Percentiles rank a stretch among this genome's conserved stretches.
These are phyloP conservation scores for Ascosphaera pollenicola DNA, from an alignment of 2,329 filamentous ascomycete species.

Conservation along the genomic window DNA sequence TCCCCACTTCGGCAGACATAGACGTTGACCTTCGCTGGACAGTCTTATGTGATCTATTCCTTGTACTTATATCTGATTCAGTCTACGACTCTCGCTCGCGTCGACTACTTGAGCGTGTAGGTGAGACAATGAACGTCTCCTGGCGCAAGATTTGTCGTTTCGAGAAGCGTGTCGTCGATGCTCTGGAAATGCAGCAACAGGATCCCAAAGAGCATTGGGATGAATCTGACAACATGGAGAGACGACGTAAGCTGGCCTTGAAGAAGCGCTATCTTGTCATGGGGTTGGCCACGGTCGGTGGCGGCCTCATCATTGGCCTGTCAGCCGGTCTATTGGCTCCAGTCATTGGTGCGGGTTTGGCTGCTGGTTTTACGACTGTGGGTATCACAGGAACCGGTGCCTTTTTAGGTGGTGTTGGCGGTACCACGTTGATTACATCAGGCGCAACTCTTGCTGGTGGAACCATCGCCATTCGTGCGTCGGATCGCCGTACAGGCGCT, in stretches of 20 bases:
- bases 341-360: constrained; percentile 80
- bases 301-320: constrained; percentile 81
- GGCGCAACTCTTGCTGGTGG: constrained; percentile 68
- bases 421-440: constrained; percentile 84
- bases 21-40: constrained; percentile 97
- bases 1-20: constrained; percentile 61
- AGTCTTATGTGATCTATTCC: constrained; percentile 82
- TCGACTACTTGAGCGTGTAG: constrained; percentile 62
- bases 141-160: constrained; percentile 93
- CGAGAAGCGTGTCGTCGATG: constrained; percentile 91
- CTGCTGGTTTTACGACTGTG: constrained; percentile 86
- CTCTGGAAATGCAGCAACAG: constrained; percentile 90
- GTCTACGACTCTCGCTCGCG: constrained; percentile 79
- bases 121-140: constrained; percentile 53
- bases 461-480: constrained; percentile 66
- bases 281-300: constrained; percentile 89
- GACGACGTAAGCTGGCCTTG: constrained; percentile 55
- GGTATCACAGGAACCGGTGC: constrained; percentile 72
- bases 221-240: constrained; percentile 83
- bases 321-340: constrained; percentile 82
- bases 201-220: constrained; percentile 96
- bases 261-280: constrained; percentile 81
- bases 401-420: constrained; percentile 79
- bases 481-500: constrained; percentile 67
- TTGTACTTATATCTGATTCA: constrained; percentile 90